phyloP scores from a whole-genome alignment of 371 early-diverging fungal genomes.

The Funneliformis caledonium region DNA sequence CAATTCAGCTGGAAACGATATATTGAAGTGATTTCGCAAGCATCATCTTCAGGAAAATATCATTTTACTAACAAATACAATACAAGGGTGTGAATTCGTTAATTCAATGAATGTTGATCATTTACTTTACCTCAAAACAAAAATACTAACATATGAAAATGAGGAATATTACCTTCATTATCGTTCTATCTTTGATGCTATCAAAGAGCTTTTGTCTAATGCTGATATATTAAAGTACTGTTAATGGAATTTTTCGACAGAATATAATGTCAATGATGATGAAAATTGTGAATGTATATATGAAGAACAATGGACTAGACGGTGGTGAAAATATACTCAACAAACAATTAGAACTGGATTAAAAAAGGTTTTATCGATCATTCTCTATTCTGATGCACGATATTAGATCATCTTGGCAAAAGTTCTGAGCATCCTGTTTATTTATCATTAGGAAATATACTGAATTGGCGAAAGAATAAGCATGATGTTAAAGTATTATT shows the following conservation, averaged over 20 bases:
- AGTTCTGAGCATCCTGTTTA: background rate
- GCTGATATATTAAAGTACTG: background rate
- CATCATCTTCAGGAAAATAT: no score
- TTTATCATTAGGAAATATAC: background rate
- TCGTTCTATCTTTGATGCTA: conserved; percentile 1
- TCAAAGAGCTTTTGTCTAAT: background rate
- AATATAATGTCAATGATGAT: no score
- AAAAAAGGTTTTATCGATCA: background rate
- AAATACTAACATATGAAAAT: background rate
- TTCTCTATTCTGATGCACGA: background rate
- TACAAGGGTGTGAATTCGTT: no score
- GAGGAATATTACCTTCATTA: background rate
- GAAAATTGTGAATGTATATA: no score
- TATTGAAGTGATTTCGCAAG: no score
- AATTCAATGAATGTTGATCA: no score
- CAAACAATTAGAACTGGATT: no score
- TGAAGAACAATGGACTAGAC: no score
- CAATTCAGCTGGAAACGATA: no score
- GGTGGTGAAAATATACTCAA: no score
- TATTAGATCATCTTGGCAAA: background rate
- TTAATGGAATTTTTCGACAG: background rate
- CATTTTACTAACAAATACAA: no score
- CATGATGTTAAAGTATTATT: background rate
- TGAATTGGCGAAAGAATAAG: background rate
- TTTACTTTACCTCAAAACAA: no score